These are phyloP conservation scores for Podospora pseudopauciseta DNA, from an alignment of 495 filamentous ascomycete species.

Conservation along the genomic window DNA sequence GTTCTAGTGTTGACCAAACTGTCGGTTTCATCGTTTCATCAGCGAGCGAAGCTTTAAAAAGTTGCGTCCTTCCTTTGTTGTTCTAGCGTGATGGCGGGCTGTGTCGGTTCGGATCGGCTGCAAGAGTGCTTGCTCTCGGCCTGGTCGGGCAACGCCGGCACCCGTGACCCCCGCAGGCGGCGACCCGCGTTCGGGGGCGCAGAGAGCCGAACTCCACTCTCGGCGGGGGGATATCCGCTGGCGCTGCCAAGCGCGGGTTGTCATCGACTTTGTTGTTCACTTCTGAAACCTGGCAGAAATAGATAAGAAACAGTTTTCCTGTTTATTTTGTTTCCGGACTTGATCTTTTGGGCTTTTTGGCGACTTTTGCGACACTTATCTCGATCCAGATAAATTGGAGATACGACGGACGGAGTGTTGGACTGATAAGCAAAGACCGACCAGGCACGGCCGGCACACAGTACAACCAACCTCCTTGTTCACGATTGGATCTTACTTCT, in stretches of 20 bases:
- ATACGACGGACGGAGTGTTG: neutral
- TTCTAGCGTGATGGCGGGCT: neutral
- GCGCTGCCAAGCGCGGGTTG: conserved; percentile 2
- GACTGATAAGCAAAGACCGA: neutral
- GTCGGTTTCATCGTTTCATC: neutral
- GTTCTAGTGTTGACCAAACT: neutral
- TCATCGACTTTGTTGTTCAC: neutral
- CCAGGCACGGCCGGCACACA: neutral
- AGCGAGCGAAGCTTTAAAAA: neutral
- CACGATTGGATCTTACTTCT: neutral
- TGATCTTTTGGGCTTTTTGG: neutral
- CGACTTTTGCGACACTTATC: neutral
- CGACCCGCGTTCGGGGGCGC: conserved; percentile 3
- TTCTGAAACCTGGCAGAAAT: neutral
- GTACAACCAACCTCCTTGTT: neutral
- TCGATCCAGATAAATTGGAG: neutral
- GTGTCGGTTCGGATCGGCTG: neutral
- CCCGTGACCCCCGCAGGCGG: neutral
- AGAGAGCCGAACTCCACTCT: neutral
- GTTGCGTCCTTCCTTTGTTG: neutral
- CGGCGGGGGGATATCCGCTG: neutral
- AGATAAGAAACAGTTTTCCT: neutral
- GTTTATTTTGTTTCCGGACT: neutral
- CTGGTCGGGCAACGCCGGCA: conserved; percentile 1
- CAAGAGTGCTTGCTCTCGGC: conserved; percentile 1